A percentile compares a stretch with the other conserved stretches of the same genome.
These are phyloP conservation scores for Aspergillus transmontanensis DNA, from an alignment of 2,329 filamentous ascomycete genomes.

Conservation along the genomic window DNA sequence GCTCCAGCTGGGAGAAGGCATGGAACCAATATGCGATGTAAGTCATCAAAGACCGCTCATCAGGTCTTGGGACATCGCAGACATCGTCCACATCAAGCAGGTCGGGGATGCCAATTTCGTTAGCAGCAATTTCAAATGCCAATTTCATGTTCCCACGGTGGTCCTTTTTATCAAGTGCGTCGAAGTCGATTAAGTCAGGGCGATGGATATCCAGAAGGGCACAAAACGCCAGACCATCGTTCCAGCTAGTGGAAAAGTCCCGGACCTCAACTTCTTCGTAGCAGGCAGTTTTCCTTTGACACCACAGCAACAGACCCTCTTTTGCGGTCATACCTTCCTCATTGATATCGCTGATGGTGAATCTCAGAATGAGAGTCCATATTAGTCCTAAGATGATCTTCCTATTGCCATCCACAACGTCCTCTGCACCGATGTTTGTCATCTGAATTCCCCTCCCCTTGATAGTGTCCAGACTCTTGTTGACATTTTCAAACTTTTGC, in stretches of 20 bases:
- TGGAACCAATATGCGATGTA: slow-evolving; percentile 99
- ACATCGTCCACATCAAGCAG: slow-evolving; percentile 97
- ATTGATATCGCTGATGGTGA: slow-evolving; percentile 98
- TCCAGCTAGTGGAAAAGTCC: slow-evolving; percentile 96
- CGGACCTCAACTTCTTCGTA: slow-evolving; percentile 96
- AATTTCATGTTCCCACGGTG: slow-evolving; percentile 97
- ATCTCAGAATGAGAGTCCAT: slow-evolving; percentile 96
- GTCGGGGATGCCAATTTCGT: slow-evolving; percentile 95
- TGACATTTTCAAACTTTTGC: slow-evolving; percentile 97
- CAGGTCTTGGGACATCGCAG: slow-evolving; percentile 91
- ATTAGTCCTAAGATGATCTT: slow-evolving; percentile 98
- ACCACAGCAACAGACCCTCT: slow-evolving; percentile 93
- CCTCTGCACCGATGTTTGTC: slow-evolving; percentile 97
- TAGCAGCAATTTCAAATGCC: slow-evolving; percentile 92
- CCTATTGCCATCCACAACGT: slow-evolving; percentile 95
- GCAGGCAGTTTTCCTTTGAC: slow-evolving; percentile 96
- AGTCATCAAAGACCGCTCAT: slow-evolving; percentile 96
- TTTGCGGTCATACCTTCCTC: slow-evolving; percentile 97
- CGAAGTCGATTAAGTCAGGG: slow-evolving; percentile 95
- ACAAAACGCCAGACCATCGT: slow-evolving; percentile 94
- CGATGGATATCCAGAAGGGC: slow-evolving; percentile 95
- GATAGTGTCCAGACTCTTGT: slow-evolving; percentile 91
- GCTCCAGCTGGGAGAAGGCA: slow-evolving; percentile 98
- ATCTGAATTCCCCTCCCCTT: slow-evolving; percentile 89
- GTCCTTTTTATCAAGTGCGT: slow-evolving; percentile 88